Evolutionary conservation across 441 rosid genomes (phyloP).

Genomic region (Aleurites moluccanus): DNA sequence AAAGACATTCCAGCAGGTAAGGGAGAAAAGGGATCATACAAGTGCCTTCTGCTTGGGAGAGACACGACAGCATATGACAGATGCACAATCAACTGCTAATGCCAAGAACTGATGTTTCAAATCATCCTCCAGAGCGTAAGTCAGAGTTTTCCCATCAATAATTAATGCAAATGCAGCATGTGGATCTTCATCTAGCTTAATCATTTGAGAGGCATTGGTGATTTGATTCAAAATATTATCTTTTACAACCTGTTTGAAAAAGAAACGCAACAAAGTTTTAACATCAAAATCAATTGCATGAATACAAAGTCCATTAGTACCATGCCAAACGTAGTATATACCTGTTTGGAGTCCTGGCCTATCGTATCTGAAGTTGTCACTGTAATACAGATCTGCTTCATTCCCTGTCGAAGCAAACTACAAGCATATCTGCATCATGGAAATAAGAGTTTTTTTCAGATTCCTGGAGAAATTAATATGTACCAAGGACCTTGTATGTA

Average conservation of each 20-base stretch:
- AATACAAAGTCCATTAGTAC: constrained; percentile 16
- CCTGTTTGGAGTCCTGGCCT: constrained; percentile 63
- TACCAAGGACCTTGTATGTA: constrained; percentile 9
- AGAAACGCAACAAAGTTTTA: constrained; percentile 32
- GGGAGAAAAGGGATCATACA: constrained; percentile 41
- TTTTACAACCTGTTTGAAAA: constrained; percentile 60
- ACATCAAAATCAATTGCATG: constrained; percentile 34
- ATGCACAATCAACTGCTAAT: constrained; percentile 90
- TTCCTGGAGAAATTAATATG: constrained; percentile 10
- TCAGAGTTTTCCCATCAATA: constrained; percentile 87
- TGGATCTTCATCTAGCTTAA: constrained; percentile 92
- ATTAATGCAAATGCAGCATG: constrained; percentile 96
- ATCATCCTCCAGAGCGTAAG: constrained; percentile 81
- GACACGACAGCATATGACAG: constrained; percentile 97
- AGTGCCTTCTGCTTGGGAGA: constrained; percentile 98
- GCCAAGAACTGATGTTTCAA: constrained; percentile 80
- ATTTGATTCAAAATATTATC: constrained; percentile 74
- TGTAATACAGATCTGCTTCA: constrained; percentile 75
- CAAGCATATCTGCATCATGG: constrained; percentile 67
- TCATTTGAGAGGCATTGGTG: constrained; percentile 85
- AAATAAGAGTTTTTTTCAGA: constrained; percentile 24
- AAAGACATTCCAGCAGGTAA: neutral
- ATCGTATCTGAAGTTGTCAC: constrained; percentile 45
- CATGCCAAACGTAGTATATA: constrained; percentile 34
- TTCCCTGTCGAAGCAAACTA: constrained; percentile 94